Conservation (phyloP, 768 basidiomycete genomes). For the Boletus pseudo-olivaceus region DNA sequence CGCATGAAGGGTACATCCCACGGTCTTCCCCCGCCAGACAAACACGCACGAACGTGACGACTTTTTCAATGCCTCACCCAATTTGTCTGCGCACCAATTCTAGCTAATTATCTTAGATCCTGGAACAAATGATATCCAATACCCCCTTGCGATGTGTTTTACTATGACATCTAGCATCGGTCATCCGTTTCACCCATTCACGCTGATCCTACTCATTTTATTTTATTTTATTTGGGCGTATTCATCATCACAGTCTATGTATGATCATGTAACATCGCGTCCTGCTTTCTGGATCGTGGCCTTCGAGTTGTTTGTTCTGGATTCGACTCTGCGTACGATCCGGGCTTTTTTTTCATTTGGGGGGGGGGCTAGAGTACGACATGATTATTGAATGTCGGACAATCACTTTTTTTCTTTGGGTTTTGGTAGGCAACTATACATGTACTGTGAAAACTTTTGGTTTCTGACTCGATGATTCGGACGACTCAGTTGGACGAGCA, state of each 20-base stretch:
- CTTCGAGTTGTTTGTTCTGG: not conserved
- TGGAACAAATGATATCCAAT: not conserved
- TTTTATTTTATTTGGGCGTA: not conserved
- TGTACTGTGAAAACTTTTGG: too few relatives aligned
- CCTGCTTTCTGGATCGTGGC: not conserved
- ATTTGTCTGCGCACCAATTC: too few relatives aligned
- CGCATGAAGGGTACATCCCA: not conserved
- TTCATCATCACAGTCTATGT: not conserved
- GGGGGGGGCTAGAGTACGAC: not conserved
- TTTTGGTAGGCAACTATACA: too few relatives aligned
- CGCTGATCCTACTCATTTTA: not conserved
- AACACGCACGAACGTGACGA: not conserved
- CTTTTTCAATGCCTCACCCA: too few relatives aligned
- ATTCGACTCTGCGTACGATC: too few relatives aligned
- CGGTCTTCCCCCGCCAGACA: not conserved
- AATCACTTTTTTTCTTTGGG: too few relatives aligned
- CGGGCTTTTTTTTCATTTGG: too few relatives aligned
- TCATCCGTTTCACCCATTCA: not conserved
- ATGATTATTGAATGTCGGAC: not conserved
- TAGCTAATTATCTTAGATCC: not conserved
- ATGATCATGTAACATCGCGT: not conserved
- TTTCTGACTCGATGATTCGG: too few relatives aligned
- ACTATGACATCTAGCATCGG: too few relatives aligned
- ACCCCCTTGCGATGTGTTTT: not conserved
- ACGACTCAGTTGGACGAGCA: too few relatives aligned